phyloP scores from a whole-genome alignment of 352 stramenopile species.

The Plasmopara muralis region DNA sequence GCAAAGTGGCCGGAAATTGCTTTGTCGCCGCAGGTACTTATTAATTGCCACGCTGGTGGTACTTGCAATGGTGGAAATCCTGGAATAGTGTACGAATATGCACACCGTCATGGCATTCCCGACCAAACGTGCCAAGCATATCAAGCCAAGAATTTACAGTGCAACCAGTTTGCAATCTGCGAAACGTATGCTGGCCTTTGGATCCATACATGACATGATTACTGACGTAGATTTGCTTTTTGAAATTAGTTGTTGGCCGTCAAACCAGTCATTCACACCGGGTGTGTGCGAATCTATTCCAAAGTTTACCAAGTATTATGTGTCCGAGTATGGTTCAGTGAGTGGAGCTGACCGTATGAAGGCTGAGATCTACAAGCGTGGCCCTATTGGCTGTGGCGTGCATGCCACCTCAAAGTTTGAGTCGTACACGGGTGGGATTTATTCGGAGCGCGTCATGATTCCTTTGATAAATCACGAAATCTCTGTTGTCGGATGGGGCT shows the following conservation, averaged over 20 bases:
- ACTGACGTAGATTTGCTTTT: not conserved
- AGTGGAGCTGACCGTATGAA: slow-evolving; percentile 86
- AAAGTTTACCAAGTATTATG: slow-evolving; percentile 85
- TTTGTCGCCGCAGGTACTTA: slow-evolving; percentile 70
- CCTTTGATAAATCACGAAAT: slow-evolving; percentile 87
- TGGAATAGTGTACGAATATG: slow-evolving; percentile 81
- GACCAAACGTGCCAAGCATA: slow-evolving; percentile 91
- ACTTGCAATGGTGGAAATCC: slow-evolving; percentile 78
- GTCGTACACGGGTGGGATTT: slow-evolving; percentile 73
- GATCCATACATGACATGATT: not conserved
- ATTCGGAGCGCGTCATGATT: slow-evolving; percentile 78
- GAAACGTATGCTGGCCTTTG: slow-evolving; percentile 46
- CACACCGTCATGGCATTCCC: slow-evolving; percentile 82
- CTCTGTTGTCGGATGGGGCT: slow-evolving; percentile 84
- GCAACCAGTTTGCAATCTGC: slow-evolving; percentile 70
- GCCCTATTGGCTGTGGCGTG: slow-evolving; percentile 85
- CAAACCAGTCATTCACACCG: slow-evolving; percentile 81
- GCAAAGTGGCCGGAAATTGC: slow-evolving; percentile 79
- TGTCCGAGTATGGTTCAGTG: slow-evolving; percentile 87
- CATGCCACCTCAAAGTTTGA: slow-evolving; percentile 84
- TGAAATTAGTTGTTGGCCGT: slow-evolving; percentile 61
- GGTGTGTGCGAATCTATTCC: slow-evolving; percentile 80
- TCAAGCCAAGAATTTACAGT: slow-evolving; percentile 78
- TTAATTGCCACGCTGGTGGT: slow-evolving; percentile 78
- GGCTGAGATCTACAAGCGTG: slow-evolving; percentile 88